phyloP scores from a whole-genome alignment of 345 rosid species.

The Populus simonii region DNA sequence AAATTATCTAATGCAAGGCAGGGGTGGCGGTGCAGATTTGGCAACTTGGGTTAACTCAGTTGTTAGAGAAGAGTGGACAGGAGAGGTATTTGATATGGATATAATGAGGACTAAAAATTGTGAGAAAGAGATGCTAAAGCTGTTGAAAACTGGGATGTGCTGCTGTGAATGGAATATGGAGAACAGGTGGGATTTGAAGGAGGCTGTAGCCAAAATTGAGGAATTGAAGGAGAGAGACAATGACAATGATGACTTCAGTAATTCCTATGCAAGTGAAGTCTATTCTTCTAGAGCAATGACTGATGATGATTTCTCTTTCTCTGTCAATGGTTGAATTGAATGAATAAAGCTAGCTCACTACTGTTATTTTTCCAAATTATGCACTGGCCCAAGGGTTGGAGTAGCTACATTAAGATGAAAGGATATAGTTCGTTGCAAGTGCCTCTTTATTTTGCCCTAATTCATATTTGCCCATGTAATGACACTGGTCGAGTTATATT shows the following conservation, averaged over 20 bases:
- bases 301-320: conserved; percentile 58
- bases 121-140: conserved; percentile 71
- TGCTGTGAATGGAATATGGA: conserved; percentile 78
- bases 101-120: conserved; percentile 58
- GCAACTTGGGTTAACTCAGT: conserved; percentile 76
- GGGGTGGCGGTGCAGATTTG: conserved; percentile 49
- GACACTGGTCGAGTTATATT: not conserved
- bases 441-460: not conserved
- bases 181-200: conserved; percentile 63
- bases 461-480: not conserved
- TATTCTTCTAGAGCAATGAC: conserved; percentile 57
- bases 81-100: conserved; percentile 78
- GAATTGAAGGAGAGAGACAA: conserved; percentile 51
- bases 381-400: not conserved
- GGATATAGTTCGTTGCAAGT: not conserved
- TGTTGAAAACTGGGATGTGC: conserved; percentile 79
- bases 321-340: conserved; percentile 20
- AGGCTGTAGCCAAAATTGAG: conserved; percentile 51
- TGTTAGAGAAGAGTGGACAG: conserved; percentile 76
- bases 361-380: not conserved
- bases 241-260: conserved; percentile 48
- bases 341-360: not conserved
- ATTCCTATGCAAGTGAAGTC: conserved; percentile 53
- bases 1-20: conserved; percentile 62
- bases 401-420: not conserved